Evolutionary conservation across 345 rosid genomes (phyloP).

Genomic region (Camelina sativa): DNA sequence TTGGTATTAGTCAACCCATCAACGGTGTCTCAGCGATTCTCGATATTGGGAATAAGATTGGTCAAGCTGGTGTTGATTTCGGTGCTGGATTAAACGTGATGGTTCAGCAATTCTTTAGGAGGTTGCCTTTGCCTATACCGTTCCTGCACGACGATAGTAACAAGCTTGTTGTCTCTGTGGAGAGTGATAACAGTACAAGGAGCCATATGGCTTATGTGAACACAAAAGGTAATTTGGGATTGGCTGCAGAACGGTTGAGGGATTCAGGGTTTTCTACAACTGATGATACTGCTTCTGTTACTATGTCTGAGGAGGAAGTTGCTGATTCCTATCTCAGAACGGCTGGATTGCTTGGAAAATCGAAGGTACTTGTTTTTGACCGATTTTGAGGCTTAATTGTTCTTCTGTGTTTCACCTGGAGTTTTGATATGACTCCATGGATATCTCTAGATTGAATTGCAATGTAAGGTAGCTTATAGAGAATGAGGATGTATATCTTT

Average conservation of each 20-base stretch:
- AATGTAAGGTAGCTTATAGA: conserved; percentile 5
- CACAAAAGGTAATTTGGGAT: conserved; percentile 45
- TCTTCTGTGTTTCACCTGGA: conserved; percentile 5
- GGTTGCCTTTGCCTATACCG: conserved; percentile 73
- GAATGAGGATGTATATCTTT: not conserved
- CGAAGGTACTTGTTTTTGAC: conserved; percentile 56
- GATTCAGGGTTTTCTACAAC: conserved; percentile 51
- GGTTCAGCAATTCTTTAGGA: conserved; percentile 80
- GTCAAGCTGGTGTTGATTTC: conserved; percentile 86
- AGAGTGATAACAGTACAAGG: conserved; percentile 36
- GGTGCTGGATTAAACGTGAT: conserved; percentile 76
- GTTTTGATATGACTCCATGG: no score
- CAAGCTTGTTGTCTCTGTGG: conserved; percentile 45
- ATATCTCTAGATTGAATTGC: conserved; percentile 8
- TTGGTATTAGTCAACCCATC: conserved; percentile 50
- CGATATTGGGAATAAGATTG: conserved; percentile 77
- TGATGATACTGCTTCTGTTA: conserved; percentile 40
- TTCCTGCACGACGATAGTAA: conserved; percentile 63
- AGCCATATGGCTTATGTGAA: conserved; percentile 39
- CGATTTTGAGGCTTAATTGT: not conserved
- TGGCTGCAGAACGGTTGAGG: conserved; percentile 54
- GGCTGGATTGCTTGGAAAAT: conserved; percentile 61
- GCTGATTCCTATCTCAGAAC: conserved; percentile 63
- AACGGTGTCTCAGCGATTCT: conserved; percentile 74
- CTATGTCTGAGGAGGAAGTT: conserved; percentile 54